Evolutionary conservation across 1,284 basidiomycete species (phyloP), one percentile per base, ranked within the genome.

Genomic region (Meripilus lineatus): DNA sequence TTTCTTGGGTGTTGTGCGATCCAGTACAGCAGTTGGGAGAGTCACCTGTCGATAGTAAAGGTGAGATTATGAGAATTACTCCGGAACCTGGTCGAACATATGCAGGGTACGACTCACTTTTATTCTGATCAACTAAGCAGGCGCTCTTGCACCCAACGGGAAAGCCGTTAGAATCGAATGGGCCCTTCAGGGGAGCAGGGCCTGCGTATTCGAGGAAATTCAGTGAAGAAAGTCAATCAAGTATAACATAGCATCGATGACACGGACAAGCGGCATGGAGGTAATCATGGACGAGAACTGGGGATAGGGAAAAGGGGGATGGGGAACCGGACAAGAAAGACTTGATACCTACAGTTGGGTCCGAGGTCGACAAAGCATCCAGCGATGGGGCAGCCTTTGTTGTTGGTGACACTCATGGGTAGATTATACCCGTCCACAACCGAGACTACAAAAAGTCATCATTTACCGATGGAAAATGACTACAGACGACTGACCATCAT

Each of bases 11-110:
- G 60, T 64, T 58, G 58, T 65, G 55, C n/a, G 45, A 42, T 11
- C 71, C 73, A 17, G 65, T 64, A 61, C 72, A 75, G 63, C 74
- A 75, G 58, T 70, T 66, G 5, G 63, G 46, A 41, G 61, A 66
- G 56, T 68, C 53, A 22, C 42, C 60, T 62, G 44, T 15, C 32
- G 10, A 13, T 15, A 15, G 11, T 41, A 21, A 22, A 38, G n/a
- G 7, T 14, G 5, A 28, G 24, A 47, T 15, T 23, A 22, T 30
- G n/a, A 8, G n/a, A 30, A n/a, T 30, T 10, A 6, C 14, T 18
- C 7, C 21, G 30, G 30, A 13, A 11, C 8, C n/a, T 18, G 10
- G 15, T 24, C 11, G 35, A 6, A 26, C 5, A 7, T n/a, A 14
- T n/a, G 8, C 14, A 23, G 21, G 8, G 13, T 55, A 55, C 14